Percentiles rank a stretch among this genome's conserved stretches.
These are phyloP conservation scores for Mycena galopus DNA, from an alignment of 768 basidiomycete genomes.

Conservation along the genomic window DNA sequence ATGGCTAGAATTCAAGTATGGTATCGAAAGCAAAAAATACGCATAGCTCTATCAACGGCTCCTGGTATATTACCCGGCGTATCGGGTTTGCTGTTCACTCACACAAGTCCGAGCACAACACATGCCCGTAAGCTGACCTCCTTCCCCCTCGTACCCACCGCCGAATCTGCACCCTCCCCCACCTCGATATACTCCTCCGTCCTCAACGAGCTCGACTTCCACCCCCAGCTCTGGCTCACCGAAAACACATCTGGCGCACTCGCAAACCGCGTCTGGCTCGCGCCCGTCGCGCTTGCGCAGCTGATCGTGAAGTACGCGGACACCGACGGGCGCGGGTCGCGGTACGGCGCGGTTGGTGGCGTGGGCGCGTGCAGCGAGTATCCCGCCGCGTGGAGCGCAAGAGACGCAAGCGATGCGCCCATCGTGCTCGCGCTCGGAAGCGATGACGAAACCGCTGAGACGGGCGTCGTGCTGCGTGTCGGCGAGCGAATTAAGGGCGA, in stretches of 20 bases:
- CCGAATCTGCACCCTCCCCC: slow-evolving; percentile 48
- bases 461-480: slow-evolving; percentile 59
- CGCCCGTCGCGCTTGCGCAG: slow-evolving; percentile 85
- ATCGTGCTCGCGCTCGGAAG: slow-evolving; percentile 36
- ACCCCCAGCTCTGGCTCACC: slow-evolving; percentile 93
- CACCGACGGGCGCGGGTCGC: slow-evolving; percentile 78
- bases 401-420: slow-evolving; percentile 2
- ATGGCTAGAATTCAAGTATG: neutral
- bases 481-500: slow-evolving; percentile 62
- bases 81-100: neutral
- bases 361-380: slow-evolving; percentile 55
- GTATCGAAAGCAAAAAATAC: neutral
- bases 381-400: slow-evolving; percentile 18
- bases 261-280: slow-evolving; percentile 85
- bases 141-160: slow-evolving; percentile 46
- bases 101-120: slow-evolving; percentile 83
- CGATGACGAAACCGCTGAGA: slow-evolving; percentile 41
- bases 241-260: slow-evolving; percentile 90
- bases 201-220: slow-evolving; percentile 75
- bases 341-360: slow-evolving; percentile 76
- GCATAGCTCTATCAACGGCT: neutral
- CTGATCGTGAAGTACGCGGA: slow-evolving; percentile 88
- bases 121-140: slow-evolving; percentile 83
- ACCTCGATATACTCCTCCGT: slow-evolving; percentile 65
- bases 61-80: neutral